Evolutionary conservation across 768 basidiomycete species (phyloP).

Genomic region (Tulasnella sp.): DNA sequence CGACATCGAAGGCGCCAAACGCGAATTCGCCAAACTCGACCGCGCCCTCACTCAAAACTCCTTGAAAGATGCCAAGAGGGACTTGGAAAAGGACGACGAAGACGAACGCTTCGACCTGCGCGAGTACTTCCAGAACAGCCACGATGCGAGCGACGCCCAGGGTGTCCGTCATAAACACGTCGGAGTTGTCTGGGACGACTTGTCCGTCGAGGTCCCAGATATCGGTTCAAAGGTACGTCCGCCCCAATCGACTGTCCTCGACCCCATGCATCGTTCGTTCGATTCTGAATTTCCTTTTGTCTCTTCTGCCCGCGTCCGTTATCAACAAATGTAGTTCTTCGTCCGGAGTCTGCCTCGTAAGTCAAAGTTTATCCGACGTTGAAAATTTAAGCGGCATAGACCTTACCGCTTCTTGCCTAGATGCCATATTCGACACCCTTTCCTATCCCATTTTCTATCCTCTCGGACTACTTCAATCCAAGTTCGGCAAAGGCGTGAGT

Average conservation of each 20-base stretch:
- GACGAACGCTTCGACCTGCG: constrained; percentile 55
- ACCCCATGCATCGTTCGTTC: background rate
- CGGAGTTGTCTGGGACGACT: constrained; percentile 68
- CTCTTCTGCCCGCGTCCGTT: background rate
- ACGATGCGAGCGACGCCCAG: constrained; percentile 60
- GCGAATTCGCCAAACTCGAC: constrained; percentile 32
- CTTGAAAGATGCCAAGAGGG: constrained; percentile 30
- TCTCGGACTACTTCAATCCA: constrained; percentile 42
- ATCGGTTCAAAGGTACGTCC: constrained; percentile 54
- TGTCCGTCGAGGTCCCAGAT: constrained; percentile 60
- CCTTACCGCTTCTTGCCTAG: constrained; percentile 37
- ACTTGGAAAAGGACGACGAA: constrained; percentile 46
- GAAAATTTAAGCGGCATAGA: background rate
- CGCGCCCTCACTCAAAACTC: constrained; percentile 31
- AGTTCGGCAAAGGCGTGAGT: constrained; percentile 6
- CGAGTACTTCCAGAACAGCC: constrained; percentile 63
- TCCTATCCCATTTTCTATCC: constrained; percentile 51
- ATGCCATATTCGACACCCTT: constrained; percentile 53
- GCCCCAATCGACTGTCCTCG: background rate
- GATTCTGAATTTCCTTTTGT: background rate
- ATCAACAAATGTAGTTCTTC: constrained; percentile 45
- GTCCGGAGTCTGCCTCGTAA: constrained; percentile 58
- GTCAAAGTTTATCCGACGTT: constrained; percentile 32
- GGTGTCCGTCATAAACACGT: constrained; percentile 74
- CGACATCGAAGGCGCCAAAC: constrained; percentile 32